Conservation (phyloP, 75 land plant species). For the Cupressus sempervirens region DNA sequence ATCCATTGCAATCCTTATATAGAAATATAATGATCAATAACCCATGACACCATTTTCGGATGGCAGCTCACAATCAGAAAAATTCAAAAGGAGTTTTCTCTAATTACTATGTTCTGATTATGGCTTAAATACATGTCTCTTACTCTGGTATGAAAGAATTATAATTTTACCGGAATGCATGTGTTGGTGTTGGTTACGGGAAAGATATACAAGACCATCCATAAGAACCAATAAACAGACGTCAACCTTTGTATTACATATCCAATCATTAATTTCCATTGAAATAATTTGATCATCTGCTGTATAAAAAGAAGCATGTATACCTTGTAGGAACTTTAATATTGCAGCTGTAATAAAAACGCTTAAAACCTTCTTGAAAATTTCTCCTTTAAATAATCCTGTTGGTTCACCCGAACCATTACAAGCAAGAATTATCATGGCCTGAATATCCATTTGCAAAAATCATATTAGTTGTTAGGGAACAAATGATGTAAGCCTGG, state of each 20-base stretch:
- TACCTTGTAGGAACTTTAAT: slow-evolving; percentile 87
- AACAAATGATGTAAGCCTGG: neutral
- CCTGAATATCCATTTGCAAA: slow-evolving; percentile 35
- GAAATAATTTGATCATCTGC: neutral
- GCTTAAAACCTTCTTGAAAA: slow-evolving; percentile 74
- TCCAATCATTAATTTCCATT: neutral
- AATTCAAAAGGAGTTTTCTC: neutral
- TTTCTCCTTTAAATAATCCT: slow-evolving; percentile 41
- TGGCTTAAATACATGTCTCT: neutral
- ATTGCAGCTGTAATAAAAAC: slow-evolving; percentile 93
- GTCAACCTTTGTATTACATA: neutral
- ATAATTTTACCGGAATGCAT: neutral
- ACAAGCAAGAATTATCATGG: slow-evolving; percentile 92
- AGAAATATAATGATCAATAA: neutral
- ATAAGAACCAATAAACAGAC: neutral
- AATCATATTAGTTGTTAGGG: neutral
- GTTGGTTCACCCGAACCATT: slow-evolving; percentile 55
- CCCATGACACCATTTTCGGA: neutral
- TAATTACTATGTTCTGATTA: neutral
- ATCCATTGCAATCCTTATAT: neutral
- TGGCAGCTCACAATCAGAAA: neutral
- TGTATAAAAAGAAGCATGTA: neutral
- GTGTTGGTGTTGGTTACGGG: neutral
- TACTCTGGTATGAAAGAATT: too few species aligned
- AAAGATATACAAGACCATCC: neutral